Percentiles rank a stretch among this genome's conserved stretches.
Conservation (phyloP, 2,329 filamentous ascomycete genomes). For the Sporothrix pseudoabietina region DNA sequence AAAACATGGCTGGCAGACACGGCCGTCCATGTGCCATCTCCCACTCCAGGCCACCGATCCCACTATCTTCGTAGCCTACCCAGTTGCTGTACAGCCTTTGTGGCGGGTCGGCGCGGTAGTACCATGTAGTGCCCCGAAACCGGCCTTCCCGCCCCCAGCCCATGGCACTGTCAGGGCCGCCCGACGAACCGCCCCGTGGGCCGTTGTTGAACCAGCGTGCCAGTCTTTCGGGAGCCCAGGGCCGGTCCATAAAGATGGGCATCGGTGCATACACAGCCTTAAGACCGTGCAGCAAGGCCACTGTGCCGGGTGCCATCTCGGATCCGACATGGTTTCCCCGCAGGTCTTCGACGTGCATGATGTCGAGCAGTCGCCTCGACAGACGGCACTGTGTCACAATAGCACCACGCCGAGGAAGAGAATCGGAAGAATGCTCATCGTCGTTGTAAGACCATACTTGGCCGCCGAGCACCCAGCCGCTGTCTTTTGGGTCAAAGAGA, state of each 20-base stretch:
- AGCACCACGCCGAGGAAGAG: slow-evolving; percentile 71
- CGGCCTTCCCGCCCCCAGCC: slow-evolving; percentile 61
- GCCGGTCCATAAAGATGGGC: slow-evolving; percentile 76
- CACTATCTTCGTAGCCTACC: slow-evolving; percentile 61
- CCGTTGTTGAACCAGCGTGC: slow-evolving; percentile 64
- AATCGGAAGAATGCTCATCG: slow-evolving; percentile 50
- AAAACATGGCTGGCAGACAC: slow-evolving; percentile 60
- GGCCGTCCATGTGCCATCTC: slow-evolving; percentile 58
- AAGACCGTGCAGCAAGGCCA: slow-evolving; percentile 73
- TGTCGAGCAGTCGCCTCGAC: slow-evolving; percentile 69
- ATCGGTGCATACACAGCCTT: slow-evolving; percentile 79
- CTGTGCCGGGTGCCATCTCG: slow-evolving; percentile 76
- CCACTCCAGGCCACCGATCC: slow-evolving; percentile 58
- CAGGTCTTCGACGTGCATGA: slow-evolving; percentile 77
- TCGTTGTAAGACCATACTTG: slow-evolving; percentile 69
- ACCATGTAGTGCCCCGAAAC: slow-evolving; percentile 63
- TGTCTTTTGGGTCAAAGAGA: slow-evolving; percentile 74
- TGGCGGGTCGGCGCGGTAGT: slow-evolving; percentile 60
- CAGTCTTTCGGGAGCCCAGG: slow-evolving; percentile 62
- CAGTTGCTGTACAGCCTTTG: slow-evolving; percentile 64
- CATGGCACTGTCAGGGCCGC: slow-evolving; percentile 59
- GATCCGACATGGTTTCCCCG: slow-evolving; percentile 75
- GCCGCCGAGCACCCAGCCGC: slow-evolving; percentile 70
- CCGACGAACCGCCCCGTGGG: slow-evolving; percentile 53
- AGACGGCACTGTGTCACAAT: slow-evolving; percentile 76